phyloP scores from a whole-genome alignment of 2,329 filamentous ascomycete genomes.

The Pezicula carpinea region DNA sequence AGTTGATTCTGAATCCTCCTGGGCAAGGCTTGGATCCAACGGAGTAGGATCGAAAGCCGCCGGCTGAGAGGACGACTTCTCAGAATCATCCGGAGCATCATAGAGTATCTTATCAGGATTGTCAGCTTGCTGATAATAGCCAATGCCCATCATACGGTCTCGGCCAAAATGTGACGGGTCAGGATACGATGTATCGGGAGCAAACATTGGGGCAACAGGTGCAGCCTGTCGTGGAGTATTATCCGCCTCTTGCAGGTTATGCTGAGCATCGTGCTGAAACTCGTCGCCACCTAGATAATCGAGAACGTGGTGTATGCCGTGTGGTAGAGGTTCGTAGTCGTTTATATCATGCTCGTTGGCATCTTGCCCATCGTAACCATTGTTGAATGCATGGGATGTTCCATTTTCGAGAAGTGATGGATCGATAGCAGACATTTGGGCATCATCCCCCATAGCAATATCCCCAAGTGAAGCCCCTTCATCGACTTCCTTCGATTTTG shows the following conservation, averaged over 20 bases:
- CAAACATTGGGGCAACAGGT: constrained; percentile 12
- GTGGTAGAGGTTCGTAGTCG: not conserved
- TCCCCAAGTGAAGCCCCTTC: constrained; percentile 17
- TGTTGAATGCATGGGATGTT: constrained; percentile 1
- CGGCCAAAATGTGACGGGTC: constrained; percentile 18
- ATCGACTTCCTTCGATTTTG: constrained; percentile 23
- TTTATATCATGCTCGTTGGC: not conserved
- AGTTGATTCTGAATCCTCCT: constrained; percentile 1
- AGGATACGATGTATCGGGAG: constrained; percentile 14
- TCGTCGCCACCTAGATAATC: not conserved
- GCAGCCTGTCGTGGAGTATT: not conserved
- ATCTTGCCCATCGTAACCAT: not conserved
- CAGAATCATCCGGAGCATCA: constrained; percentile 17
- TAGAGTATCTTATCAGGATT: constrained; percentile 26
- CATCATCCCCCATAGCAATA: constrained; percentile 4
- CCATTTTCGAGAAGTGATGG: constrained; percentile 19
- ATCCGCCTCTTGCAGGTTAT: not conserved
- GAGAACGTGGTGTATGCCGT: not conserved
- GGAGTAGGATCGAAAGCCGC: constrained; percentile 11
- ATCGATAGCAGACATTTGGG: constrained; percentile 20
- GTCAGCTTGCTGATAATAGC: constrained; percentile 24
- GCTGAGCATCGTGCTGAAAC: constrained; percentile 1
- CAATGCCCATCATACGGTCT: constrained; percentile 26
- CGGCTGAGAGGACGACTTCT: constrained; percentile 7
- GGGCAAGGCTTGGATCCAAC: constrained; percentile 19